Conservation (phyloP, 306 rosid genomes). For the Sophora flavescens region DNA sequence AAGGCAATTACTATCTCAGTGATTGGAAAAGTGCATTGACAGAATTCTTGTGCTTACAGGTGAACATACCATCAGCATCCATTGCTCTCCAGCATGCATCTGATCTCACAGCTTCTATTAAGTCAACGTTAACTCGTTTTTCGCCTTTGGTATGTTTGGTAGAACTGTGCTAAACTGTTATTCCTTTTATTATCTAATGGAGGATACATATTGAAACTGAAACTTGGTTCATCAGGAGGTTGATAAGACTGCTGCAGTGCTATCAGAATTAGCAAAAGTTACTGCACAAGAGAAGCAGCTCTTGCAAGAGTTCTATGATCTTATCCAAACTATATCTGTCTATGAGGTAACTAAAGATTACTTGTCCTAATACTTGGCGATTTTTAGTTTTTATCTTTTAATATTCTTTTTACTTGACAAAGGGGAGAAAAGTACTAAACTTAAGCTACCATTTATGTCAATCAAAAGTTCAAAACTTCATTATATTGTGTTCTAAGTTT, state of each 20-base stretch:
- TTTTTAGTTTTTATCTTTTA: background rate
- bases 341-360: constrained; percentile 59
- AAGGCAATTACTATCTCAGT: background rate
- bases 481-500: background rate
- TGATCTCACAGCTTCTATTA: constrained; percentile 59
- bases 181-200: background rate
- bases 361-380: background rate
- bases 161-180: background rate
- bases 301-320: constrained; percentile 67
- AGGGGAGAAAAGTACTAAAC: too few relatives aligned
- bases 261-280: constrained; percentile 71
- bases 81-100: constrained; percentile 57
- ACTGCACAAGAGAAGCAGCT: constrained; percentile 74
- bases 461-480: background rate
- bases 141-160: constrained; percentile 54
- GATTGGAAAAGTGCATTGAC: constrained; percentile 1
- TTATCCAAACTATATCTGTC: constrained; percentile 51
- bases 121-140: constrained; percentile 51
- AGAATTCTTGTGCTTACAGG: constrained; percentile 44
- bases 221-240: constrained; percentile 55
- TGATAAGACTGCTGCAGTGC: constrained; percentile 51
- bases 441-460: background rate
- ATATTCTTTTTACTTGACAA: background rate
- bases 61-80: constrained; percentile 51
- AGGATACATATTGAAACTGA: constrained; percentile 19